Conservation (phyloP, 2,329 filamentous ascomycete species). For the Ilyonectria robusta region DNA sequence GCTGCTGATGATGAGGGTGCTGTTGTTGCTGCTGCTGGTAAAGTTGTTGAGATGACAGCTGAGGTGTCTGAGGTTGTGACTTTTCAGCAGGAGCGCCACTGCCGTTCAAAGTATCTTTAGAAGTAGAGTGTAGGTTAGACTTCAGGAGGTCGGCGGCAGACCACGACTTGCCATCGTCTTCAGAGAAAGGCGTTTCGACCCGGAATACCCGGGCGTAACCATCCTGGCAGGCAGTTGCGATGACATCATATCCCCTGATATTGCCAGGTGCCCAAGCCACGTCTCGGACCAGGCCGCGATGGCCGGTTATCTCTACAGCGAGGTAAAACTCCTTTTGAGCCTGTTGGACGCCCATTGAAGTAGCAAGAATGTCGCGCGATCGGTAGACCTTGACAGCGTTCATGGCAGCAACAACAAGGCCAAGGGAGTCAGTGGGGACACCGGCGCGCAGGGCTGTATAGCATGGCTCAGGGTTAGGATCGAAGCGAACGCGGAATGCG, state of each 20-base stretch:
- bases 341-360: constrained; percentile 65
- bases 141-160: constrained; percentile 61
- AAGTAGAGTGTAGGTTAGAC: constrained; percentile 46
- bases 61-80: constrained; percentile 43
- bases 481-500: constrained; percentile 87
- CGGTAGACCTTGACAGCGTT: constrained; percentile 87
- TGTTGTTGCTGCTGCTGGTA: constrained; percentile 52
- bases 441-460: constrained; percentile 84
- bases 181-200: constrained; percentile 71
- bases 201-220: constrained; percentile 92
- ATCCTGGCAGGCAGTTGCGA: constrained; percentile 94
- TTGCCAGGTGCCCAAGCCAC: constrained; percentile 94
- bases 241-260: constrained; percentile 88
- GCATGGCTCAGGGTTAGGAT: constrained; percentile 87
- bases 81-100: constrained; percentile 39
- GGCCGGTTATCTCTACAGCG: constrained; percentile 81
- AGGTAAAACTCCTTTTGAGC: constrained; percentile 86
- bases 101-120: constrained; percentile 48
- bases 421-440: constrained; percentile 83
- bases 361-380: constrained; percentile 72
- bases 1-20: constrained; percentile 52
- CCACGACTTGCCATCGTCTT: constrained; percentile 66
- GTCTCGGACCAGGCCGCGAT: constrained; percentile 85
- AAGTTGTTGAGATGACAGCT: constrained; percentile 38
- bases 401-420: constrained; percentile 89